phyloP scores from a whole-genome alignment of 2,329 filamentous ascomycete genomes.

The Diplodia corticola region DNA sequence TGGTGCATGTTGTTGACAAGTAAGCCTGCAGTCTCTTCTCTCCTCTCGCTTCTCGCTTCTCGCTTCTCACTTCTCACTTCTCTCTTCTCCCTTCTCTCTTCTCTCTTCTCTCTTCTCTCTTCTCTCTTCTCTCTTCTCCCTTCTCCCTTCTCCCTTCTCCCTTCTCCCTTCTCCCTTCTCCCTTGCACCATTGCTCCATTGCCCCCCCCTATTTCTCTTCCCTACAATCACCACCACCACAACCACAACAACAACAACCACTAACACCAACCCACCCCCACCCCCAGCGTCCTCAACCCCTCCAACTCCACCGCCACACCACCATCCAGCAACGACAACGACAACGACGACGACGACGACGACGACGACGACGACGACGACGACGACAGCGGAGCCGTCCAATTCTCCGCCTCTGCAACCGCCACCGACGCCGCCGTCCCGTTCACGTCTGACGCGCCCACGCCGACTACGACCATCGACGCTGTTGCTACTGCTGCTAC shows the following conservation, averaged over 20 bases:
- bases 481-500: conserved; percentile 14
- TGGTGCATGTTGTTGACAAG: conserved; percentile 57
- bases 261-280: no score
- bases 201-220: no score
- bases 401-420: conserved; percentile 56
- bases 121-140: no score
- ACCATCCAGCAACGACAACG: conserved; percentile 32
- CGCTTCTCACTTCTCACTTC: not conserved
- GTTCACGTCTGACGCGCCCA: conserved; percentile 57
- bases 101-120: not conserved
- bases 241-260: no score
- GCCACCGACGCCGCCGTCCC: conserved; percentile 49
- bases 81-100: not conserved
- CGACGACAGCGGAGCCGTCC: conserved; percentile 47
- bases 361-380: conserved; percentile 36
- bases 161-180: no score
- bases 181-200: no score
- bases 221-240: no score
- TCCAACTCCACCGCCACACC: conserved; percentile 48
- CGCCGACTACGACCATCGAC: conserved; percentile 44
- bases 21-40: conserved; percentile 41
- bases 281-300: conserved; percentile 56
- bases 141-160: no score
- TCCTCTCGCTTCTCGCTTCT: not conserved
- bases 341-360: conserved; percentile 39